A percentile compares a stretch with the other conserved stretches of the same genome.
Evolutionary conservation across 148 eudicot species (phyloP).

Genomic region (Fagopyrum homotropicum): DNA sequence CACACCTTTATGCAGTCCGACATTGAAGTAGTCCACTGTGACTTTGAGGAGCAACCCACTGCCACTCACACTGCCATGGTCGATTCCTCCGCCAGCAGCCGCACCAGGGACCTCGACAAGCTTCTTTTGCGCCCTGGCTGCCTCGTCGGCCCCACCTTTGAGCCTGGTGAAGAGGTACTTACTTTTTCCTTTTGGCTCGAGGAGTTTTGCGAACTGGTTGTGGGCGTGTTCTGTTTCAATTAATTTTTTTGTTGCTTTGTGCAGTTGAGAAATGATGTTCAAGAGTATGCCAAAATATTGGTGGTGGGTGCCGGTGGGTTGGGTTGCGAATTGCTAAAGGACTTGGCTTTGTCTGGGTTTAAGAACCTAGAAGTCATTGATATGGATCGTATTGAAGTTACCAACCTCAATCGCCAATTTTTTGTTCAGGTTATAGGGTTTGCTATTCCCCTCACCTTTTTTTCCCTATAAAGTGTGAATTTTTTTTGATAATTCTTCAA

Average conservation of each 20-base stretch:
- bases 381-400: constrained; percentile 93
- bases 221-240: constrained; percentile 7
- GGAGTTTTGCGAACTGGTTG: constrained; percentile 19
- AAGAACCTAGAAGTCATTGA: constrained; percentile 84
- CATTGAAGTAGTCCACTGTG: constrained; percentile 10
- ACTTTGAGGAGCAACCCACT: constrained; percentile 10
- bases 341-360: constrained; percentile 88
- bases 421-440: constrained; percentile 58
- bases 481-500: background rate
- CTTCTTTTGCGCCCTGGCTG: constrained; percentile 84
- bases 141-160: constrained; percentile 68
- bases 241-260: constrained; percentile 15
- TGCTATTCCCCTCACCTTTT: background rate
- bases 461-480: background rate
- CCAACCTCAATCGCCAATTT: constrained; percentile 98
- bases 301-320: constrained; percentile 94
- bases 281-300: constrained; percentile 56
- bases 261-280: constrained; percentile 72
- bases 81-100: constrained; percentile 43
- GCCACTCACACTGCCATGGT: constrained; percentile 41
- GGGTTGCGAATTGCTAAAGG: constrained; percentile 88
- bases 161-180: constrained; percentile 42
- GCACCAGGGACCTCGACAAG: constrained; percentile 91
- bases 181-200: background rate
- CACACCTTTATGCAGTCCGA: constrained; percentile 14